These are phyloP conservation scores for Pseudozyma tsukubaensis DNA, from an alignment of 1,284 basidiomycete species.

Conservation along the genomic window DNA sequence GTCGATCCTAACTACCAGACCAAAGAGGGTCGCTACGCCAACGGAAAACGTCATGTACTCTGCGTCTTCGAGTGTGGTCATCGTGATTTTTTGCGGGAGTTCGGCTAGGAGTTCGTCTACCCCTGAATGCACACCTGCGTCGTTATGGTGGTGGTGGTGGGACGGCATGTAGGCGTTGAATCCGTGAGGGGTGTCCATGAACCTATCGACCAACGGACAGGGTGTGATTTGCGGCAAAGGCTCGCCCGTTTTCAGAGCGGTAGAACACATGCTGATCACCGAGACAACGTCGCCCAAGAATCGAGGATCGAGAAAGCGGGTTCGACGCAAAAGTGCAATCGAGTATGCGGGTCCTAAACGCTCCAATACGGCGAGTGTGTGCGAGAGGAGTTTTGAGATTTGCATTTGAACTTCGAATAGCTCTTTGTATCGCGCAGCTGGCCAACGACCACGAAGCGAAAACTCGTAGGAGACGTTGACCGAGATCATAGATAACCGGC, in stretches of 20 bases:
- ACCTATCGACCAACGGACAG: slow-evolving; percentile 81
- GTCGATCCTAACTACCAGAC: slow-evolving; percentile 77
- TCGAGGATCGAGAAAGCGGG: slow-evolving; percentile 80
- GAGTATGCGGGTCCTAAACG: slow-evolving; percentile 51
- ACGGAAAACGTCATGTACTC: slow-evolving; percentile 54
- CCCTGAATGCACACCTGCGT: neutral
- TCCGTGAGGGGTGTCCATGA: slow-evolving; percentile 70
- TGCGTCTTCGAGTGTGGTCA: slow-evolving; percentile 34
- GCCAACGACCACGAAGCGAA: slow-evolving; percentile 66
- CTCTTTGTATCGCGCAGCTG: slow-evolving; percentile 54
- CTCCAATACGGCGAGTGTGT: slow-evolving; percentile 58
- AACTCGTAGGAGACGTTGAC: slow-evolving; percentile 67
- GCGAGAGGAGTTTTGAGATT: slow-evolving; percentile 73
- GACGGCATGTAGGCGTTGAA: slow-evolving; percentile 23
- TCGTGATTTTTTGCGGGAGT: slow-evolving; percentile 28
- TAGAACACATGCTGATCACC: slow-evolving; percentile 70
- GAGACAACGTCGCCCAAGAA: slow-evolving; percentile 78
- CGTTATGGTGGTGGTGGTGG: neutral
- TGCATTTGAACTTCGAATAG: slow-evolving; percentile 54
- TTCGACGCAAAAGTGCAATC: slow-evolving; percentile 78
- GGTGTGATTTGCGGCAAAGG: slow-evolving; percentile 88
- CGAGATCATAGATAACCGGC: slow-evolving; percentile 69
- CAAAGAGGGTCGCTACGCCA: slow-evolving; percentile 78
- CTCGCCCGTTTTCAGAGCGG: slow-evolving; percentile 78
- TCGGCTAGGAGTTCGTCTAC: slow-evolving; percentile 17